Percentiles rank a stretch among this genome's conserved stretches.
These are phyloP conservation scores for Chaetoceros tenuissimus DNA, from an alignment of 108 stramenopile species.

Conservation along the genomic window DNA sequence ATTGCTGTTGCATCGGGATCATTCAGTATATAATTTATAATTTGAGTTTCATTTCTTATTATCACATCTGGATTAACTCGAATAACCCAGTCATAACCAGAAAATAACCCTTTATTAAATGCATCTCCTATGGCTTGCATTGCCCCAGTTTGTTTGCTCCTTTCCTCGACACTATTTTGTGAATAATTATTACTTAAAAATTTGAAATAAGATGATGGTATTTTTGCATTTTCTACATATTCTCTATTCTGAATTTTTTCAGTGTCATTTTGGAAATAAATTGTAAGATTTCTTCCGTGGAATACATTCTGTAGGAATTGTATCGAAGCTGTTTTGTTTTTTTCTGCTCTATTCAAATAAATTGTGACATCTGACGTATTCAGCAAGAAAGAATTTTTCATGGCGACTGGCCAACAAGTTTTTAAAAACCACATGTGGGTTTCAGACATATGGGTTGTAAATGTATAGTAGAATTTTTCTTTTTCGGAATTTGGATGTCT, in stretches of 20 bases:
- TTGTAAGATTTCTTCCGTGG: too few species aligned
- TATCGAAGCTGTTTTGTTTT: too few species aligned
- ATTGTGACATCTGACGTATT: constrained; percentile 6
- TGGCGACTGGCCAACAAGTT: constrained; percentile 15
- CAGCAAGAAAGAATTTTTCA: constrained; percentile 8
- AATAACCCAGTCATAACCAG: constrained; percentile 34
- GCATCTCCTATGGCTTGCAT: constrained; percentile 16
- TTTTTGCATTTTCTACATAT: constrained; percentile 1
- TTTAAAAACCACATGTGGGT: constrained; percentile 12
- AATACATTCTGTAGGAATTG: too few species aligned
- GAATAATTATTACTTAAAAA: not conserved
- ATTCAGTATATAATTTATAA: too few species aligned
- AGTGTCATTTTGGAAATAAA: constrained; percentile 1
- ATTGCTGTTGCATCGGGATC: too few species aligned
- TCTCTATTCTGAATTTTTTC: not conserved
- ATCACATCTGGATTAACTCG: constrained; percentile 41
- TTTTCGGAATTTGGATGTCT: too few species aligned
- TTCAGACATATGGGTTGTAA: constrained; percentile 21
- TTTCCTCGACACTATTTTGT: not conserved
- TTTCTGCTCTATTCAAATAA: too few species aligned
- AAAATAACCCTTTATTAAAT: constrained; percentile 15
- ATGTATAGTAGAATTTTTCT: constrained; percentile 5
- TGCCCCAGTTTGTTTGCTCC: constrained; percentile 4
- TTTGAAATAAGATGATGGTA: constrained; percentile 7
- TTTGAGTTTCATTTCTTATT: constrained; percentile 22